Evolutionary conservation across 345 rosid species (phyloP).

Genomic region (Trapa incisa): DNA sequence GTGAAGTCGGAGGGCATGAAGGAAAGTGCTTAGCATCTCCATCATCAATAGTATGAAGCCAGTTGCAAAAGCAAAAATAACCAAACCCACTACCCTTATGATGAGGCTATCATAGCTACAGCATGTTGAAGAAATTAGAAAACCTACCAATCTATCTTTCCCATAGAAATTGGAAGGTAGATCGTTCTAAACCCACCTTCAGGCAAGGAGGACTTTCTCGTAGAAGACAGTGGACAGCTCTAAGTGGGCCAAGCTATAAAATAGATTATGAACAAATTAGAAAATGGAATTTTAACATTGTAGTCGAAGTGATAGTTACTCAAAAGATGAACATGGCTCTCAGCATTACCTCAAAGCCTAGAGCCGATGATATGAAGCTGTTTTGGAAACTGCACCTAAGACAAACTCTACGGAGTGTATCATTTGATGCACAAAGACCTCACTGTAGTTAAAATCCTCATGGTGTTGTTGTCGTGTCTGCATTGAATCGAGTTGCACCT

Average conservation of each 20-base stretch:
- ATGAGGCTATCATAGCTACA: constrained; percentile 70
- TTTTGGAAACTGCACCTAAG: constrained; percentile 97
- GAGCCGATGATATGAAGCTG: constrained; percentile 96
- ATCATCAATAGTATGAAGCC: constrained; percentile 85
- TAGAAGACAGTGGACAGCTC: constrained; percentile 89
- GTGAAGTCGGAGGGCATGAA: constrained; percentile 94
- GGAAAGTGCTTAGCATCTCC: constrained; percentile 95
- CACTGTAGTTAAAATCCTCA: too few species aligned
- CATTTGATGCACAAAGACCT: too few species aligned
- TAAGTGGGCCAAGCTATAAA: constrained; percentile 86
- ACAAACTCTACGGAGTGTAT: too few species aligned
- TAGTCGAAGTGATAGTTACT: constrained; percentile 1
- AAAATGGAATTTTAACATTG: constrained; percentile 1
- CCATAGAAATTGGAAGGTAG: neutral
- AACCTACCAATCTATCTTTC: neutral
- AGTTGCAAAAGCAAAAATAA: constrained; percentile 87
- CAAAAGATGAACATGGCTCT: neutral
- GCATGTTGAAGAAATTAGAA: neutral
- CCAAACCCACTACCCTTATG: constrained; percentile 63
- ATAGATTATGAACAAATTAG: constrained; percentile 11
- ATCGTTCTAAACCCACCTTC: constrained; percentile 64
- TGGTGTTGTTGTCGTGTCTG: too few species aligned
- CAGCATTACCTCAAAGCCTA: constrained; percentile 82
- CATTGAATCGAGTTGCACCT: too few species aligned
- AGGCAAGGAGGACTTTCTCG: constrained; percentile 89